Percentiles rank a stretch among this genome's conserved stretches.
Evolutionary conservation across 768 basidiomycete genomes (phyloP).

Genomic region (Pulveroboletus sp.): DNA sequence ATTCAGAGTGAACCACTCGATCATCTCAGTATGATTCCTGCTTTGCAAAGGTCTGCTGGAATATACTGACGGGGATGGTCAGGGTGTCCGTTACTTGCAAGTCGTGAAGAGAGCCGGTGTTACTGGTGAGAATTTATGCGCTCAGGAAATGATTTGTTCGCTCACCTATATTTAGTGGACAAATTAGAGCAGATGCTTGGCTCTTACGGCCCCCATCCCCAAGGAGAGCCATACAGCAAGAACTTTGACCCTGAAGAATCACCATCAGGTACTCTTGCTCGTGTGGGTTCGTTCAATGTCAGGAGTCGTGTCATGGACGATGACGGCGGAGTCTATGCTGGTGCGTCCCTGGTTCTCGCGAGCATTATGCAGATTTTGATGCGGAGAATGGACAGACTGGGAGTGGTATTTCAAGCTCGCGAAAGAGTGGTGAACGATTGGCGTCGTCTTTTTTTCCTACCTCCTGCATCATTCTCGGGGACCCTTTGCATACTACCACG

Average conservation of each 20-base stretch:
- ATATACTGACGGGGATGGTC: conserved; percentile 20
- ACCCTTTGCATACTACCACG: conserved; percentile 27
- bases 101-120: conserved; percentile 77
- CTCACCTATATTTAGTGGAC: conserved; percentile 55
- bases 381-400: conserved; percentile 23
- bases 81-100: conserved; percentile 86
- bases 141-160: neutral
- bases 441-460: conserved; percentile 8
- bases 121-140: conserved; percentile 45
- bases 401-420: conserved; percentile 85
- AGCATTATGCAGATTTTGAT: conserved; percentile 7
- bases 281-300: conserved; percentile 74
- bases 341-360: conserved; percentile 39
- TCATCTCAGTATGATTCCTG: conserved; percentile 60
- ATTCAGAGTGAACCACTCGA: conserved; percentile 86
- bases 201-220: conserved; percentile 76
- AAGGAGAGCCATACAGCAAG: conserved; percentile 63
- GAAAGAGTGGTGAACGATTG: conserved; percentile 74
- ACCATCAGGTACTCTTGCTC: conserved; percentile 79
- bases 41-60: neutral
- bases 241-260: conserved; percentile 71
- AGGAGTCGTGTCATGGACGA: conserved; percentile 84
- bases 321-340: conserved; percentile 74
- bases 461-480: conserved; percentile 23
- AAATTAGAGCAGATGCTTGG: conserved; percentile 94